Conservation (phyloP, 495 filamentous ascomycete genomes). For the Polyplosphaeria fusca region DNA sequence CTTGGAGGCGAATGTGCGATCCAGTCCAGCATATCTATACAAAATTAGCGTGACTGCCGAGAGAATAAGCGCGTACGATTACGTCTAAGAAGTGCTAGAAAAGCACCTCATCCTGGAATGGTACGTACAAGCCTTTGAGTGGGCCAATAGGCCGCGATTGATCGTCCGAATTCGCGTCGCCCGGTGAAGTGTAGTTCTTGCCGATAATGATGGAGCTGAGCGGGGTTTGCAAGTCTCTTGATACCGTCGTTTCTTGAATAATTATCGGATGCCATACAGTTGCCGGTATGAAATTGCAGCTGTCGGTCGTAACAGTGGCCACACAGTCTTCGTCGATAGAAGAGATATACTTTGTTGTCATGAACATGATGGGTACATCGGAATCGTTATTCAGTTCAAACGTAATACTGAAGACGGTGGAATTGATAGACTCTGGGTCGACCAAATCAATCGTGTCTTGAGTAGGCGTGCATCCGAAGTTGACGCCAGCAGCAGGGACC, state of each 20-base stretch:
- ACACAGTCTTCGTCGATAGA: slow-evolving; percentile 9
- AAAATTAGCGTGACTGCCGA: too few species aligned
- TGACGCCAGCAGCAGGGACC: slow-evolving; percentile 16
- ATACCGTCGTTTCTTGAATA: slow-evolving; percentile 14
- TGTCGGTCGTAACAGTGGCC: slow-evolving; percentile 20
- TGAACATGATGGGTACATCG: slow-evolving; percentile 11
- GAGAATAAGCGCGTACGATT: too few species aligned
- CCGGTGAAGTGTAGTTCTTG: slow-evolving; percentile 17
- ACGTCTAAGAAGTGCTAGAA: too few species aligned
- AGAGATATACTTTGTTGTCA: slow-evolving; percentile 13
- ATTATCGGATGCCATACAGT: slow-evolving; percentile 17
- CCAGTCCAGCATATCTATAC: too few species aligned
- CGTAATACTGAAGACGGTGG: slow-evolving; percentile 18
- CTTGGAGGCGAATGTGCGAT: neutral
- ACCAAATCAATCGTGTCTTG: slow-evolving; percentile 4
- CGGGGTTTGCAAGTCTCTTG: neutral
- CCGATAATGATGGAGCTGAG: slow-evolving; percentile 1
- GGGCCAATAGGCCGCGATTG: neutral
- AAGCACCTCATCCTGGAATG: too few species aligned
- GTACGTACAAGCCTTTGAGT: slow-evolving; percentile 3
- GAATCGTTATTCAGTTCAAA: slow-evolving; percentile 9
- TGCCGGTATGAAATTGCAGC: slow-evolving; percentile 25
- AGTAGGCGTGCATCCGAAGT: slow-evolving; percentile 12
- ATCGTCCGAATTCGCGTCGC: neutral
- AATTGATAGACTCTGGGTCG: neutral